A percentile compares a stretch with the other conserved stretches of the same genome.
These are phyloP conservation scores for Scutellaria barbata DNA, from an alignment of 257 asterid genomes.

Conservation along the genomic window DNA sequence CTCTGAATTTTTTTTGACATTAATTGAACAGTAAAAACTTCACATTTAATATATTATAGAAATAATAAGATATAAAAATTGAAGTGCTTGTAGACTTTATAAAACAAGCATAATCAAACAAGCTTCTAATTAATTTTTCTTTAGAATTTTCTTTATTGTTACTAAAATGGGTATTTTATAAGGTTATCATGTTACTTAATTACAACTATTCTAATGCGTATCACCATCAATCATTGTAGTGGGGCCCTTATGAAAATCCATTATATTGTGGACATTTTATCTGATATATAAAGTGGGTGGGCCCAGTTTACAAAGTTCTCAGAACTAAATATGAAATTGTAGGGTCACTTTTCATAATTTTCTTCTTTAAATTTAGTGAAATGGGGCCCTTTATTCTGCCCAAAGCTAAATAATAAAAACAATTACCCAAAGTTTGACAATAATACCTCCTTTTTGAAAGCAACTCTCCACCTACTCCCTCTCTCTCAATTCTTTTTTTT, in stretches of 20 bases:
- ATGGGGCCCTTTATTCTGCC: conserved; percentile 48
- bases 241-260: conserved; percentile 38
- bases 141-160: too few relatives aligned
- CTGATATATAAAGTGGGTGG: conserved; percentile 42
- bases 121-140: too few relatives aligned
- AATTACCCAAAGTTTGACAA: conserved; percentile 62
- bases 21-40: too few relatives aligned
- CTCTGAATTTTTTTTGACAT: too few relatives aligned
- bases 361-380: conserved; percentile 39
- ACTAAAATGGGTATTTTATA: too few relatives aligned
- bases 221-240: conserved; percentile 43
- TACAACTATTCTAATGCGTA: neutral
- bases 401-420: conserved; percentile 56
- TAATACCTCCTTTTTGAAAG: conserved; percentile 60
- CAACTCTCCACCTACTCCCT: conserved; percentile 49
- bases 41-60: too few relatives aligned
- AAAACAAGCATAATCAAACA: too few relatives aligned
- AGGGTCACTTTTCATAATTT: conserved; percentile 46
- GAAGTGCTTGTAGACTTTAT: too few relatives aligned
- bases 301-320: conserved; percentile 25
- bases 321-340: conserved; percentile 41
- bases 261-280: conserved; percentile 28
- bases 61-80: too few relatives aligned
- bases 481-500: neutral
- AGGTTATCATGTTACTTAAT: too few relatives aligned